Evolutionary conservation across 495 filamentous ascomycete genomes (phyloP), one percentile per base, ranked within the genome.

Genomic region (Penicillium egyptiacum): DNA sequence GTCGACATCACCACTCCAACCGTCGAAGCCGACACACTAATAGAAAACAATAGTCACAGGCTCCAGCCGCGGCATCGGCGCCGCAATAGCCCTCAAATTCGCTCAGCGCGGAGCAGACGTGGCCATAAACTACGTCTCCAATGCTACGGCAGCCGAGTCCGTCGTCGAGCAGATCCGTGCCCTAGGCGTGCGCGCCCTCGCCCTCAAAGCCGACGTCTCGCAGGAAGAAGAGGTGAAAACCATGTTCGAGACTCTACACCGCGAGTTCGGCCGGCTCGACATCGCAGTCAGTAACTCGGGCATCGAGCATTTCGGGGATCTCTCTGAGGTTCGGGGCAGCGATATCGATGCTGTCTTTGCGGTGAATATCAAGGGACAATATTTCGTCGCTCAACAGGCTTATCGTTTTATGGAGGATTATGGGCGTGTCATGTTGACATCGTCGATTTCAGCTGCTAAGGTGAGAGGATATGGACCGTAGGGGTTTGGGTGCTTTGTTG

Each of bases 301-400:
- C 43, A 78, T 83, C 22, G 81, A 81, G 55, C 73, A 73, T 55
- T 83, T 83, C 61, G 79, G 74, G 16, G 62, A 71, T 54, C 55
- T 80, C 53, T 40, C 72, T 40, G 73, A 80, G 47, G 78, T 81
- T 16, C 75, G 68, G n/a, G 71, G 76, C 31, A 78, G 77, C 55
- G 77, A 81, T 57, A 82, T 78, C 52, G 81, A 83, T 68, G 70
- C 72, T 23, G 75, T 83, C 59, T 81, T 82, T 60, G 70, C 55
- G 50, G 75, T 81, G 61, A 84, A 84, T 71, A 78, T 80, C 31
- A 80, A 79, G 50, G 81, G 78, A 30, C 81, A 83, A 65, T 83
- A 81, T 65, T 80, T 84, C 75, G 86, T 90, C 45, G 86, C 84
- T 51, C 83, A 86, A 67, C 80, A 87, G 72, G 86, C 81, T 7